Evolutionary conservation across 2,329 filamentous ascomycete genomes (phyloP).

Genomic region (Penicillium sp.): DNA sequence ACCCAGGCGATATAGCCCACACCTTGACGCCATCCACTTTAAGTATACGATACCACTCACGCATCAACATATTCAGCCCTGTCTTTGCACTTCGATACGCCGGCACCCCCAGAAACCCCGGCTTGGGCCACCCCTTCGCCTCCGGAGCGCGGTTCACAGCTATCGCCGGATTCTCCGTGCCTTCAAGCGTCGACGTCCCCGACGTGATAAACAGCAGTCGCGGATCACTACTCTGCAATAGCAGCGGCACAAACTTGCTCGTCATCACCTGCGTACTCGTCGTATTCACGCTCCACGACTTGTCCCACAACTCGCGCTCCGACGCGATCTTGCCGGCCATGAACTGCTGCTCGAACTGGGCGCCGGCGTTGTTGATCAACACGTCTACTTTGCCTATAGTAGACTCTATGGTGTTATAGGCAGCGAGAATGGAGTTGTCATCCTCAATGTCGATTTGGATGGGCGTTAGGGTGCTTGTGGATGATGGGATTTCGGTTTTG

Average conservation of each 20-base stretch:
- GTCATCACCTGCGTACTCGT: constrained; percentile 46
- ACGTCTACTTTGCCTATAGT: constrained; percentile 47
- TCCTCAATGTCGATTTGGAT: constrained; percentile 53
- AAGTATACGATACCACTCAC: constrained; percentile 42
- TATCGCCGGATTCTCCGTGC: constrained; percentile 12
- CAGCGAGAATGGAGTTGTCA: constrained; percentile 50
- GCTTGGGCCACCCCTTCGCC: constrained; percentile 43
- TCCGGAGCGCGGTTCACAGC: background rate
- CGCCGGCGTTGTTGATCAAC: constrained; percentile 57
- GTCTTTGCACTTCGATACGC: constrained; percentile 43
- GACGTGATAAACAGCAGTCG: constrained; percentile 48
- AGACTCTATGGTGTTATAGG: constrained; percentile 41
- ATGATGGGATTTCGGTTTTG: constrained; percentile 37
- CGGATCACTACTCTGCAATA: constrained; percentile 45
- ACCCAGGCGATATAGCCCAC: constrained; percentile 47
- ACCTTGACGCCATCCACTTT: constrained; percentile 50
- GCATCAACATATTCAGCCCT: constrained; percentile 50
- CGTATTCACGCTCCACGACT: constrained; percentile 51
- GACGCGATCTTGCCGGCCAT: background rate
- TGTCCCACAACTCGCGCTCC: constrained; percentile 42
- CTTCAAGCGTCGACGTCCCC: constrained; percentile 36
- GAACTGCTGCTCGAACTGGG: constrained; percentile 1
- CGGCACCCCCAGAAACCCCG: constrained; percentile 11
- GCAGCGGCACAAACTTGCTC: constrained; percentile 49
- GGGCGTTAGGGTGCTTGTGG: constrained; percentile 41